These are phyloP conservation scores for Candida qinlingensis DNA, from an alignment of 805 yeast species.

Conservation along the genomic window DNA sequence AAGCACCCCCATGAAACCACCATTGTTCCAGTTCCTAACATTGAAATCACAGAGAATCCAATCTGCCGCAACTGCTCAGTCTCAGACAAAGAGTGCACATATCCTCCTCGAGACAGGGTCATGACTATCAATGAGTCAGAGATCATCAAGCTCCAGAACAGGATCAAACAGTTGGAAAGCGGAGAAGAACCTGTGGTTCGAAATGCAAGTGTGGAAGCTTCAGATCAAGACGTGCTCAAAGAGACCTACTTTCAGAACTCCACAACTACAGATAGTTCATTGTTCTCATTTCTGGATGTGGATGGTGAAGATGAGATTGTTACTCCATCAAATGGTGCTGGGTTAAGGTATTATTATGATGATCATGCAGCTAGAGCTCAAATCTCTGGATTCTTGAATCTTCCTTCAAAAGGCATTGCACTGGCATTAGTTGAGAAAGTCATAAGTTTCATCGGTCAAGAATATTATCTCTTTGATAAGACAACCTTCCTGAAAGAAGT, in stretches of 20 bases:
- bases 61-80: constrained; percentile 18
- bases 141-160: constrained; percentile 13
- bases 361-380: constrained; percentile 7
- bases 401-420: constrained; percentile 15
- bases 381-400: constrained; percentile 7
- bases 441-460: constrained; percentile 20
- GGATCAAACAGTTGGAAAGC: constrained; percentile 12
- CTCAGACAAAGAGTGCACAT: constrained; percentile 12
- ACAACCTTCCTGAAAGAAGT: constrained; percentile 10
- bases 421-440: constrained; percentile 15
- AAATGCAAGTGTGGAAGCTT: not conserved
- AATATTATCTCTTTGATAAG: constrained; percentile 20
- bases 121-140: constrained; percentile 21
- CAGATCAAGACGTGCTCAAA: constrained; percentile 13
- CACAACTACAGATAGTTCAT: constrained; percentile 20
- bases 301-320: constrained; percentile 18
- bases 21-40: not conserved
- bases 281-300: constrained; percentile 21
- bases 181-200: not conserved
- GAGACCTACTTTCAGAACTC: constrained; percentile 20
- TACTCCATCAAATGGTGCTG: constrained; percentile 5
- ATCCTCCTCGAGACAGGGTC: constrained; percentile 19
- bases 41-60: constrained; percentile 11
- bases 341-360: constrained; percentile 16
- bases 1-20: too few relatives aligned